Conservation (phyloP, 2,329 filamentous ascomycete species). For the Pseudocercospora macadamiae region DNA sequence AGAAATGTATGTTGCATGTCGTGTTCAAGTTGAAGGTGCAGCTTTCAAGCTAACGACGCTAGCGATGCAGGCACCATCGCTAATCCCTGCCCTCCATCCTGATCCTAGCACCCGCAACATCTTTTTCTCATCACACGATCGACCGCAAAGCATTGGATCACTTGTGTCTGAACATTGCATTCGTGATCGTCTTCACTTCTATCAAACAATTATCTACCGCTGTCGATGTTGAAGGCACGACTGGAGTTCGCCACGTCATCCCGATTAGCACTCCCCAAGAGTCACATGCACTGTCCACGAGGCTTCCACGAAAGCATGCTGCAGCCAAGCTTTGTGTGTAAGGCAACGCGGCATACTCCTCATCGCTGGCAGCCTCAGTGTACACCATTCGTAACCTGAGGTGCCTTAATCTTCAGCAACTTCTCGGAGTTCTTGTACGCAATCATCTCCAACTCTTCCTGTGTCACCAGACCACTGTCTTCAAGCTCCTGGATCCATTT, state of each 20-base stretch:
- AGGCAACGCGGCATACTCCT: not conserved
- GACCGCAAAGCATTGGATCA: not conserved
- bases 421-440: slow-evolving; percentile 56
- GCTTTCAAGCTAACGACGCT: not conserved
- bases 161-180: too few species aligned
- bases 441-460: slow-evolving; percentile 55
- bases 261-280: not conserved
- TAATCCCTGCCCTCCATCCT: not conserved
- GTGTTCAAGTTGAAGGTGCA: not conserved
- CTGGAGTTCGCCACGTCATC: not conserved
- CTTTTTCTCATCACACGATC: too few species aligned
- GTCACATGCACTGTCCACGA: not conserved
- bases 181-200: not conserved
- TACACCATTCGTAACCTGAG: slow-evolving; percentile 17
- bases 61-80: not conserved
- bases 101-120: not conserved
- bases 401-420: slow-evolving; percentile 45
- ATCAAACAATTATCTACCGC: not conserved
- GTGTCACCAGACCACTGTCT: slow-evolving; percentile 54
- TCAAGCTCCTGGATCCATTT: slow-evolving; percentile 56
- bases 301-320: not conserved
- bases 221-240: not conserved
- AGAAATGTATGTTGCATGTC: not conserved
- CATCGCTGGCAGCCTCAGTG: not conserved
- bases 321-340: not conserved